These are phyloP conservation scores for Rhipidocladum racemiflorum DNA, from an alignment of 176 grass and related monocot genomes.

Conservation along the genomic window DNA sequence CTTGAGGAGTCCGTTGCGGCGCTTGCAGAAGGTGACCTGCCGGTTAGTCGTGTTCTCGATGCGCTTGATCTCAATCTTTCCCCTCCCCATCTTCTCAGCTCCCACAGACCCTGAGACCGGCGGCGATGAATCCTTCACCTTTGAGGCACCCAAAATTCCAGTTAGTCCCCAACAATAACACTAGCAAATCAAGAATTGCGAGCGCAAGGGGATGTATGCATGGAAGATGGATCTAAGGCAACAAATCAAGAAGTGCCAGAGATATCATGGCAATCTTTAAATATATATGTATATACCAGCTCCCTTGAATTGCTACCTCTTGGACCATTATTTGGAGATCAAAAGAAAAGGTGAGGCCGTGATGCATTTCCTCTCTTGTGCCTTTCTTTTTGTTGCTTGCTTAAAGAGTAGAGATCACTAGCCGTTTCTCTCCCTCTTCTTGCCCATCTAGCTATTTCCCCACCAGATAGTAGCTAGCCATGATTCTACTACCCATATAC, in stretches of 20 bases:
- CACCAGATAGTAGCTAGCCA: background rate
- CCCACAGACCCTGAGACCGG: background rate
- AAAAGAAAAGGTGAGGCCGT: background rate
- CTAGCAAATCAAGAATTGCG: slow-evolving; percentile 1
- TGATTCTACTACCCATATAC: slow-evolving; percentile 9
- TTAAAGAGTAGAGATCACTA: background rate
- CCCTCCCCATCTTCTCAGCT: slow-evolving; percentile 45
- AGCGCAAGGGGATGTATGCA: background rate
- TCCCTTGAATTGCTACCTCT: background rate
- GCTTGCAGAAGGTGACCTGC: slow-evolving; percentile 87
- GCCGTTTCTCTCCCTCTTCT: background rate
- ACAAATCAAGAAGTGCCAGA: background rate
- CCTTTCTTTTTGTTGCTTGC: background rate
- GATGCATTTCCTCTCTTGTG: background rate
- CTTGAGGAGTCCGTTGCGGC: slow-evolving; percentile 74
- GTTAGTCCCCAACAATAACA: background rate
- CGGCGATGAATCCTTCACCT: slow-evolving; percentile 27
- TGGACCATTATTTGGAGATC: background rate
- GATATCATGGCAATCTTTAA: background rate
- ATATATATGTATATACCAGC: background rate
- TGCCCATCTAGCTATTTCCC: slow-evolving; percentile 12
- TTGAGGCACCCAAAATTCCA: background rate
- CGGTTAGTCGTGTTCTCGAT: slow-evolving; percentile 80
- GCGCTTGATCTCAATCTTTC: slow-evolving; percentile 74
- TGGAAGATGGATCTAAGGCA: slow-evolving; percentile 14